Base-by-base conservation (phyloP, 768 basidiomycete species). In the Rhodotorula kratochvilovae region DNA sequence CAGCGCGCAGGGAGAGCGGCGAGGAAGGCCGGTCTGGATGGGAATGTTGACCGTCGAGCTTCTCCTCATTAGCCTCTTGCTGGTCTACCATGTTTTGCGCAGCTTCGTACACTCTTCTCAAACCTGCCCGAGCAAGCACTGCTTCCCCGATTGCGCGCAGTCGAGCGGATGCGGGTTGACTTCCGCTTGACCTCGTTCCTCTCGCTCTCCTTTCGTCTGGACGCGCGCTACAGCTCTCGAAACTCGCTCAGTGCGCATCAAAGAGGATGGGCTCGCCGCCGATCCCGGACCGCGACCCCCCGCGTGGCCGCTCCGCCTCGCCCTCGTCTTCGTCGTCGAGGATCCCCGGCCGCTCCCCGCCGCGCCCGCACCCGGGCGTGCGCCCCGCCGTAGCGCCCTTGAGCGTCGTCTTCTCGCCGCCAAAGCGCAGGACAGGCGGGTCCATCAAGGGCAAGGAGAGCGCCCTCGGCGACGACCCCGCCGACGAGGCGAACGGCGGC, bases 381-480 rank as follows among this genome's bases (percentile, higher is more conserved):
- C 54, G 33, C 1, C 70, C 70, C 2, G 54, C 66, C 10, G 19
- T 36, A 6, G 45, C 63, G 31, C 67, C 73, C 1, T 45, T 58
- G 5, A 19, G 31, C 27, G 68, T 74, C 2, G 58, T 62, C 3
- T 74, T 70, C 68, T 56, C 54, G 7, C 73, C 73, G 1, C 73
- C 73, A 1, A 74, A 74, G 43, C 66, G 73, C 25, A 55, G 42
- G 29, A 56, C 66, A 0, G 72, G 73, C 31, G 68, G 73, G 1
- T 72, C 53, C 35, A 35, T 70, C 50, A 78, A 78, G 64, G 76
- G 76, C 15, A 78, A 78, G 56, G 72, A 77, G 50, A 59, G 61
- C 29, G 76, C 70, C 5, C 25, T 31, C 8, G 46, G 56, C 60
- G 45, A 63, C 42, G 88, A 90, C 77, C 35, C 51, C 64, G 29